Base-by-base conservation (phyloP, 139 green algal species). In the Zygnema cylindricum region DNA sequence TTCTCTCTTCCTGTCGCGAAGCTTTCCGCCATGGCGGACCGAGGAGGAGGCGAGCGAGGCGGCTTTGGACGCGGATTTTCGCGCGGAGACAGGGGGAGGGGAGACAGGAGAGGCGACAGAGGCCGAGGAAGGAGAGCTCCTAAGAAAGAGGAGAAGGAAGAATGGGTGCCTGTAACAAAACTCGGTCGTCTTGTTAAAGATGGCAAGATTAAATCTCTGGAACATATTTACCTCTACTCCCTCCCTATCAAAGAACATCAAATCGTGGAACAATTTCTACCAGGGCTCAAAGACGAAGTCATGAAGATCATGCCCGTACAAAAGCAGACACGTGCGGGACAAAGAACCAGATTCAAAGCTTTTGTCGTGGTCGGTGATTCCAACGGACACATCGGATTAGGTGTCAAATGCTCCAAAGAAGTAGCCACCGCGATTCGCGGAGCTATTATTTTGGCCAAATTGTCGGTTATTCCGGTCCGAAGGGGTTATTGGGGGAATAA, bases 301-400 rank as follows among this genome's bases (percentile, higher is more conserved):
- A 99, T 99, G 98, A 99, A 99, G 96, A 99, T 99, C 91, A 99
- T 99, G 98, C 98, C 98, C 43, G 98, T 99, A 89, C 98, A 99
- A 95, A 99, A 99, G 96, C 98, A 99, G 95, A 99, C 98, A 11
- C 96, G 98, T 71, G 98, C 98, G 43, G 98, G 98, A n/a, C 97
- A 99, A 95, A 95, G 98, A 81, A 99, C 97, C 2, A 95, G 98
- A 82, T 99, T 99, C 95, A 99, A 99, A 95, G 97, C 98, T 1
- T 99, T 99, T 93, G 98, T 99, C 35, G 95, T 98, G 33, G 98
- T 99, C 54, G 98, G 98, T n/a, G 98, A 99, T 95, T 92, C 88
- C 94, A 98, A 99, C 92, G 97, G 98, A 81, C 98, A 99, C 90
- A 94, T 99, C 42, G 98, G 98, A 49, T 94, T 99, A 83, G 98